Evolutionary conservation across 768 basidiomycete species (phyloP).

Genomic region (Panaeolus papilionaceus): DNA sequence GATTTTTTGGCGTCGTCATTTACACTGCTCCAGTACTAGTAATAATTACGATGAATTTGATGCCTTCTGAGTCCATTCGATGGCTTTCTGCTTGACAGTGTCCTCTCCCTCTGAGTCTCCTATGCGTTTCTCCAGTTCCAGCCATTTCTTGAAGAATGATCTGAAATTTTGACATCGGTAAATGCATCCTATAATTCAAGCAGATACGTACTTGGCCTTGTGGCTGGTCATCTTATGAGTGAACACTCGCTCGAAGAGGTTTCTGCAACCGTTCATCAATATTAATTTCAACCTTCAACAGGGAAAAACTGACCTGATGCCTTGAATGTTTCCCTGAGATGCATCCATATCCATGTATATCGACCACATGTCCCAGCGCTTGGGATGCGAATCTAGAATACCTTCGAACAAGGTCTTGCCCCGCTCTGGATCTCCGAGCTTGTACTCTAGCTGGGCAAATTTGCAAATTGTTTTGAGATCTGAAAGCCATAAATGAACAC

Average conservation of each 20-base stretch:
- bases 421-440: slow-evolving; percentile 90
- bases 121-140: slow-evolving; percentile 82
- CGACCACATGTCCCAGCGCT: slow-evolving; percentile 95
- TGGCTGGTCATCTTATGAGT: slow-evolving; percentile 89
- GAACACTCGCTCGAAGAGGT: slow-evolving; percentile 86
- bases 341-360: slow-evolving; percentile 98
- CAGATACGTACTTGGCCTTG: slow-evolving; percentile 86
- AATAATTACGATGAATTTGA: slow-evolving; percentile 42
- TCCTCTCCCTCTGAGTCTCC: slow-evolving; percentile 88
- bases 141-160: slow-evolving; percentile 98
- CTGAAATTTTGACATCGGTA: slow-evolving; percentile 43
- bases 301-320: slow-evolving; percentile 60
- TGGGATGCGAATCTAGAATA: slow-evolving; percentile 93
- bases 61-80: slow-evolving; percentile 84
- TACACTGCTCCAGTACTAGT: slow-evolving; percentile 31
- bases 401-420: slow-evolving; percentile 97
- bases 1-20: slow-evolving; percentile 27
- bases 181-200: slow-evolving; percentile 17
- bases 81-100: slow-evolving; percentile 84
- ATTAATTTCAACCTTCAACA: background rate
- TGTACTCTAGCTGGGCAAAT: slow-evolving; percentile 96
- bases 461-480: slow-evolving; percentile 96
- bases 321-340: slow-evolving; percentile 78
- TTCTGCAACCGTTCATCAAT: slow-evolving; percentile 47
- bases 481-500: slow-evolving; percentile 35